Conservation (phyloP, 2,329 filamentous ascomycete species). For the Fusarium sp. region DNA sequence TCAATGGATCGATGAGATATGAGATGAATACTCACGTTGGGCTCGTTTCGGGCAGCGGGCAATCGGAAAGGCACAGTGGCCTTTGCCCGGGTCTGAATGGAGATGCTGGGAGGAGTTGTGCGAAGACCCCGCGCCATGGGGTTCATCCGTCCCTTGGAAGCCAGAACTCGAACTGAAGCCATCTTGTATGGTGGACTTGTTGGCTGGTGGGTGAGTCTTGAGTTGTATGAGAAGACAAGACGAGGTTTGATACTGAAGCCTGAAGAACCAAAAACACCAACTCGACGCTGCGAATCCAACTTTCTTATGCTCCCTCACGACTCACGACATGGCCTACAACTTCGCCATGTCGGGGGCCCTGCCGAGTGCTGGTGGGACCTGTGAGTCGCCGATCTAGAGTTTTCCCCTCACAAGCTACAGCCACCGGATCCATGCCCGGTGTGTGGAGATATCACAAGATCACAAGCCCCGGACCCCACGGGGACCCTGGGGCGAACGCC, state of each 20-base stretch:
- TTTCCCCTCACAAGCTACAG: slow-evolving; percentile 28
- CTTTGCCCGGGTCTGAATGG: slow-evolving; percentile 44
- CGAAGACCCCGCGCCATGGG: slow-evolving; percentile 33
- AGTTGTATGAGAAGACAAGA: not conserved
- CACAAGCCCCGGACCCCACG: slow-evolving; percentile 20
- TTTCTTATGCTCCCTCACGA: slow-evolving; percentile 41
- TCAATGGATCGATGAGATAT: accelerated
- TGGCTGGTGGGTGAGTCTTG: not conserved
- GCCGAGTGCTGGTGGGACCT: slow-evolving; percentile 27
- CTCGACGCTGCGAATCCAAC: slow-evolving; percentile 14
- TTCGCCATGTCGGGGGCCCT: slow-evolving; percentile 19
- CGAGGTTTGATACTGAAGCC: slow-evolving; percentile 13
- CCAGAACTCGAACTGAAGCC: slow-evolving; percentile 40
- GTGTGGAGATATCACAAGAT: slow-evolving; percentile 26
- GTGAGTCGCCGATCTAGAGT: slow-evolving; percentile 15
- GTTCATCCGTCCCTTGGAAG: slow-evolving; percentile 40
- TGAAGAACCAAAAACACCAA: slow-evolving; percentile 4
- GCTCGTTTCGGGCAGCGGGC: slow-evolving; percentile 53
- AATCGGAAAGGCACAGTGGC: slow-evolving; percentile 51
- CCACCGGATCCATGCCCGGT: slow-evolving; percentile 27
- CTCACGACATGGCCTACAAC: slow-evolving; percentile 7
- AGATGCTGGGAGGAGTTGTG: slow-evolving; percentile 21
- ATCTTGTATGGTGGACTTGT: slow-evolving; percentile 21
- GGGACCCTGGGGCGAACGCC: slow-evolving; percentile 2
- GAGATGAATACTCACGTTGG: slow-evolving; percentile 46